These are phyloP conservation scores for Hanseniaspora meyeri DNA, from an alignment of 805 yeast genomes.

Conservation along the genomic window DNA sequence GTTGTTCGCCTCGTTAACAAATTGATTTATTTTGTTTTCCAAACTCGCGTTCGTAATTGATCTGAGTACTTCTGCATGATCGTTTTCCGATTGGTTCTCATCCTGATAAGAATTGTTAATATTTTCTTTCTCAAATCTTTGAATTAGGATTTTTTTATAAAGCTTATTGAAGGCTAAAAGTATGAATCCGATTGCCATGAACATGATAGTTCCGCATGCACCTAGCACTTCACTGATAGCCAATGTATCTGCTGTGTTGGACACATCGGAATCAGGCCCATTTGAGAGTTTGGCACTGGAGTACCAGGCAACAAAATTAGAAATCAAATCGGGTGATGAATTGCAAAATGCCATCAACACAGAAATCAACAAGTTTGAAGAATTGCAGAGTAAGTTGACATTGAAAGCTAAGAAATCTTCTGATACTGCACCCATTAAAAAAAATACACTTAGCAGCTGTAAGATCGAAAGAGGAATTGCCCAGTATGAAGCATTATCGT, in stretches of 20 bases:
- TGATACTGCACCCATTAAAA: constrained; percentile 27
- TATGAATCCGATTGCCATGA: constrained; percentile 27
- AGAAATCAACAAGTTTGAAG: constrained; percentile 22
- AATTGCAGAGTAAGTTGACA: constrained; percentile 18
- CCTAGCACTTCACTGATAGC: constrained; percentile 30
- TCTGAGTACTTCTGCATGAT: not conserved
- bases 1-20: not conserved
- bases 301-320: constrained; percentile 29
- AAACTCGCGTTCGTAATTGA: not conserved
- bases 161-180: constrained; percentile 19
- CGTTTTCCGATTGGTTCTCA: constrained; percentile 16
- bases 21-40: not conserved
- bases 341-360: constrained; percentile 29
- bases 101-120: constrained; percentile 17
- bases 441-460: constrained; percentile 23
- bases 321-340: constrained; percentile 29
- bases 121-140: constrained; percentile 3
- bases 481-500: constrained; percentile 19
- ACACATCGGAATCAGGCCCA: constrained; percentile 2
- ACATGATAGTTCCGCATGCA: constrained; percentile 29
- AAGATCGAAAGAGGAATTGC: constrained; percentile 20
- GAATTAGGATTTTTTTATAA: constrained; percentile 16
- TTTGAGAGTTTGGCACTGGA: not conserved
- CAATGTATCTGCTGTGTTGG: constrained; percentile 19
- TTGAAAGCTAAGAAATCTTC: constrained; percentile 28